phyloP scores from a whole-genome alignment of 768 basidiomycete species.

The Kwoniella mangroviensis region DNA sequence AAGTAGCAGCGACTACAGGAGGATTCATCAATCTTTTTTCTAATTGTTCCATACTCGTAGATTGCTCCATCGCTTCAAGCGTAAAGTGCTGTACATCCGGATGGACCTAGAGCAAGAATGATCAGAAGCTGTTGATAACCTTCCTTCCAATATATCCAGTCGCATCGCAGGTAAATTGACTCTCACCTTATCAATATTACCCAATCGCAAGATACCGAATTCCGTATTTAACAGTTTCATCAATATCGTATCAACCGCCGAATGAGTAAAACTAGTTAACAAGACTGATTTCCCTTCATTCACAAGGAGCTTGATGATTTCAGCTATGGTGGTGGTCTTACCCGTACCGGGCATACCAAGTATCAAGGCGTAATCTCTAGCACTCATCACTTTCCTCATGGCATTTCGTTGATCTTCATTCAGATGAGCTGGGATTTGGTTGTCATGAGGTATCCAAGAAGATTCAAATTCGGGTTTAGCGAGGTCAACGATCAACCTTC shows the following conservation, averaged over 20 bases:
- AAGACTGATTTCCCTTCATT: constrained; percentile 82
- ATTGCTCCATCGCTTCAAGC: constrained; percentile 64
- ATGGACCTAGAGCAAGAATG: constrained; percentile 67
- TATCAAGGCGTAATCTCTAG: constrained; percentile 87
- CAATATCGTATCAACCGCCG: constrained; percentile 96
- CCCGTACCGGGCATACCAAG: constrained; percentile 99
- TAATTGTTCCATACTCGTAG: constrained; percentile 77
- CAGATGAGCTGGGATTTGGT: constrained; percentile 60
- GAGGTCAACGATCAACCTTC: constrained; percentile 82
- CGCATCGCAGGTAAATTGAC: not conserved
- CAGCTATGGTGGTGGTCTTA: constrained; percentile 92
- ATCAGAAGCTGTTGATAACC: too few species aligned
- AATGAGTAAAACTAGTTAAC: constrained; percentile 92
- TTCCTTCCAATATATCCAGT: not conserved
- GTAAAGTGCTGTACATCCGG: constrained; percentile 76
- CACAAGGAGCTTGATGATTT: constrained; percentile 79
- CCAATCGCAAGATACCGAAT: constrained; percentile 79
- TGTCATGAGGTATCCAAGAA: constrained; percentile 33
- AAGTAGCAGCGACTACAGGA: constrained; percentile 94
- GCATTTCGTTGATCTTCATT: constrained; percentile 76
- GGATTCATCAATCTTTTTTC: constrained; percentile 83
- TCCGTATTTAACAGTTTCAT: constrained; percentile 73
- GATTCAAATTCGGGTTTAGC: constrained; percentile 68
- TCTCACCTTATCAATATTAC: constrained; percentile 85
- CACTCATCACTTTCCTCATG: constrained; percentile 72